A percentile compares a stretch with the other conserved stretches of the same genome.
Conservation (phyloP, 2,329 filamentous ascomycete species). For the Penicillium nordicum region DNA sequence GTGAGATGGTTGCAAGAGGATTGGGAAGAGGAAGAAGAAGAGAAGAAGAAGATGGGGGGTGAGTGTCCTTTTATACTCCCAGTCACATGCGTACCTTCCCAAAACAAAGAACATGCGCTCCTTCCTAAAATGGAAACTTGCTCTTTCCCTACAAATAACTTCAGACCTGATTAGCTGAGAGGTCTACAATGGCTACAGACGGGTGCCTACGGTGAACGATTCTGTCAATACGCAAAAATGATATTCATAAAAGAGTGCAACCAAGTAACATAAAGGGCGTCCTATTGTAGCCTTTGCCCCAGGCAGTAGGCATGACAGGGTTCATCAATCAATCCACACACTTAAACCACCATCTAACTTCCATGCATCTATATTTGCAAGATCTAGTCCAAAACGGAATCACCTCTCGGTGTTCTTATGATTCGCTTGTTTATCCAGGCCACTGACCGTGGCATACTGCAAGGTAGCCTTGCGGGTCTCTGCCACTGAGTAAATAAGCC, state of each 20-base stretch:
- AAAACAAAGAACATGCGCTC: neutral
- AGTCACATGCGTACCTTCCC: neutral
- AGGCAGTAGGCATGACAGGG: constrained; percentile 1
- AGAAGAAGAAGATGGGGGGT: neutral
- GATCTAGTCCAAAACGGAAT: neutral
- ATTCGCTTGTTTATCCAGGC: neutral
- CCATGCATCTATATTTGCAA: neutral
- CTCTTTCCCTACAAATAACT: neutral
- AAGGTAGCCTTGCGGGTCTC: neutral
- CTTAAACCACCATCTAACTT: neutral
- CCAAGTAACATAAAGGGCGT: neutral
- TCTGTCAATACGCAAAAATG: neutral
- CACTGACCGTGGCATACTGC: neutral
- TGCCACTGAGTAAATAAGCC: neutral
- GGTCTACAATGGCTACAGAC: neutral
- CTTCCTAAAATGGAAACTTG: neutral
- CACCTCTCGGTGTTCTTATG: neutral
- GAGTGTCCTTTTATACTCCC: neutral
- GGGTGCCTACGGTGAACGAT: no score
- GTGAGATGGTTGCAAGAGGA: neutral
- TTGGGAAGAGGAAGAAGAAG: neutral
- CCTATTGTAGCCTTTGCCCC: neutral
- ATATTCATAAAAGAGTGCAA: constrained; percentile 1
- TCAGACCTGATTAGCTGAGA: neutral
- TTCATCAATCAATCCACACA: constrained; percentile 2